These are phyloP conservation scores for Mallotus japonicus DNA, from an alignment of 441 rosid species.

Conservation along the genomic window DNA sequence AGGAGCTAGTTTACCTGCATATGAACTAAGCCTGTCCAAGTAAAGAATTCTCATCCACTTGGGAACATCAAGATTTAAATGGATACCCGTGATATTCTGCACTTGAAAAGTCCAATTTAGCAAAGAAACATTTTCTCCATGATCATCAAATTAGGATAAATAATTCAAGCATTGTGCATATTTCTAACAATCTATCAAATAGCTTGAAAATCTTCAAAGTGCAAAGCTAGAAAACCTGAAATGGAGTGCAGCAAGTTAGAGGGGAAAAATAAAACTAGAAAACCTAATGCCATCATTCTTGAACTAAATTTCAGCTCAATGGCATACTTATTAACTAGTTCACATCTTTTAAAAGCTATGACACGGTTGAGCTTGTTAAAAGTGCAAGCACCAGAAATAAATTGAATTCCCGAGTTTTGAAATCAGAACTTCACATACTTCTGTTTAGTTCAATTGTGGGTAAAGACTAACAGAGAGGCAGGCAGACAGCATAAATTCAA, in stretches of 20 bases:
- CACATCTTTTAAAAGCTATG: background rate
- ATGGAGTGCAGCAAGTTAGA: background rate
- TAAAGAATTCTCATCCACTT: constrained; percentile 69
- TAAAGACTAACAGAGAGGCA: no score
- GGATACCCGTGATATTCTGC: constrained; percentile 82
- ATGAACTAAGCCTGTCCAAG: constrained; percentile 69
- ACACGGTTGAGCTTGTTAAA: no score
- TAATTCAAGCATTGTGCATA: background rate
- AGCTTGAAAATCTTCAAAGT: background rate
- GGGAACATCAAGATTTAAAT: constrained; percentile 69
- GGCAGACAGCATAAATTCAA: no score
- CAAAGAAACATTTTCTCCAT: constrained; percentile 10
- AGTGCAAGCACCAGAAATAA: no score
- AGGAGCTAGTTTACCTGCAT: constrained; percentile 56
- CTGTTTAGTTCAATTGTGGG: no score
- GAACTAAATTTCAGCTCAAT: background rate
- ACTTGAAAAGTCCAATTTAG: constrained; percentile 37
- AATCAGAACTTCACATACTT: no score
- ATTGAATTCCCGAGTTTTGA: no score
- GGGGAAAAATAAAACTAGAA: background rate
- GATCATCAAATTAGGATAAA: constrained; percentile 10
- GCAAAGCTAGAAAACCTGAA: background rate
- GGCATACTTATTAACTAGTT: background rate
- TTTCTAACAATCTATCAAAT: constrained; percentile 1
- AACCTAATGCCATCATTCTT: background rate